Evolutionary conservation across 208 protist genomes (phyloP), one percentile per base, ranked within the genome.

Genomic region (Porcisia hertigi): DNA sequence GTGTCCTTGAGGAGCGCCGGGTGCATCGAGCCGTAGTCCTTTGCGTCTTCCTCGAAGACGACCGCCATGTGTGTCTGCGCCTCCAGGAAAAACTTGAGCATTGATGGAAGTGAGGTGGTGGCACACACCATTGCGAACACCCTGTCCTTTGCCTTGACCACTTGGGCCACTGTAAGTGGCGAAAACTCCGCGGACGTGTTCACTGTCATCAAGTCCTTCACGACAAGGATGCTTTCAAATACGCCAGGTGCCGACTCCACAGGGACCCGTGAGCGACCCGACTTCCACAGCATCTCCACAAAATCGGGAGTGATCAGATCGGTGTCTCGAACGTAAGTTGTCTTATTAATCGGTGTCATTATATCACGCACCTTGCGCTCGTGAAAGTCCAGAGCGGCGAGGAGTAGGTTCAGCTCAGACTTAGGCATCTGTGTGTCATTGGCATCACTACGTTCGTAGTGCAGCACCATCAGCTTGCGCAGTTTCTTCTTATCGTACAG

Each of bases 311-410:
- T 95, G 54, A 97, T 89, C 53, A 89, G 65, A 54, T 96, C 91
- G 25, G 87, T 83, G 45, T 84, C 88, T 58, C 72, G 60, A 54
- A 95, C 88, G 43, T 81, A 87, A 34, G 83, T 88, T 8, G 86
- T 77, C 18, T 86, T 63, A 18, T 84, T 85, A 54, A 96, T 91
- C 14, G 93, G 93, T 8, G 82, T 93, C 92, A 97, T 97, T 63
- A 97, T 93, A 65, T 97, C 91, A 47, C 76, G 54, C 20, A 95
- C 91, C 12, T 77, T 86, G 52, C 82, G 82, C 81, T 97, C 93
- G 30, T 97, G 93, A 69, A 97, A 97, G 70, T 97, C 93, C 88
- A 97, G 92, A 2, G 93, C 91, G 18, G 90, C 88, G 18, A 97
- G 86, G 64, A 97, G 82, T 36, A 97, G 86, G 18, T 92, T 85